Base-by-base conservation (phyloP, 257 asterid species). In the Plantago major region DNA sequence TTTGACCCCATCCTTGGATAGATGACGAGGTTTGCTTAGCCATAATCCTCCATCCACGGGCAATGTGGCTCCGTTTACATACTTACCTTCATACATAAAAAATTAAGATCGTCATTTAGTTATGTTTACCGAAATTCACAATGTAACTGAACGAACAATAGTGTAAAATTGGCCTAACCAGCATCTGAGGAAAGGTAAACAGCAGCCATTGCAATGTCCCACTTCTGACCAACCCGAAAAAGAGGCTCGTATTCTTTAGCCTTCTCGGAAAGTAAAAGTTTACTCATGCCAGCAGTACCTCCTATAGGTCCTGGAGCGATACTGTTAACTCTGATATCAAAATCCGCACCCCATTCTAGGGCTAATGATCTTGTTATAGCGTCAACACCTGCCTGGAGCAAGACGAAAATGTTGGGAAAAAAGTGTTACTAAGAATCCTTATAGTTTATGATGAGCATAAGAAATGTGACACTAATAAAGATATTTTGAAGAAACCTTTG, bases 171-270 rank as follows among this genome's bases (percentile, higher is more conserved):
- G 26, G 26, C 26, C 26, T 22, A 22, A 90, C 97, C 96, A 51
- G 97, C 95, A 74, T 83, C 83, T 0, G 96, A 87, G 18, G 97
- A 87, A 46, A 90, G 84, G 81, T 76, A 87, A 59, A 90, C 76
- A 70, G 95, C 89, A 69, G 96, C 87, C 96, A 87, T 87, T 65
- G 96, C 95, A 73, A 90, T 77, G 75, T 90, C 96, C 95, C 95
- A 87, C 71, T 90, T 90, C 63, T 90, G 93, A 69, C 97, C 97
- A 46, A 87, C 58, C 71, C 66, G 83, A 78, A 62, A 83, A 50
- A 87, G 82, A 60, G 95, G 95, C 83, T 78, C 95, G 26, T 60
- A 10, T 26, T 69, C 76, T 72, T 67, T 53, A n/a, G n/a, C 69
- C 22, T 83, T 80, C 80, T 84, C 97, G 3, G 74, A 70, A 4